Conservation (phyloP, 768 basidiomycete genomes). For the Cubamyces lactineus region DNA sequence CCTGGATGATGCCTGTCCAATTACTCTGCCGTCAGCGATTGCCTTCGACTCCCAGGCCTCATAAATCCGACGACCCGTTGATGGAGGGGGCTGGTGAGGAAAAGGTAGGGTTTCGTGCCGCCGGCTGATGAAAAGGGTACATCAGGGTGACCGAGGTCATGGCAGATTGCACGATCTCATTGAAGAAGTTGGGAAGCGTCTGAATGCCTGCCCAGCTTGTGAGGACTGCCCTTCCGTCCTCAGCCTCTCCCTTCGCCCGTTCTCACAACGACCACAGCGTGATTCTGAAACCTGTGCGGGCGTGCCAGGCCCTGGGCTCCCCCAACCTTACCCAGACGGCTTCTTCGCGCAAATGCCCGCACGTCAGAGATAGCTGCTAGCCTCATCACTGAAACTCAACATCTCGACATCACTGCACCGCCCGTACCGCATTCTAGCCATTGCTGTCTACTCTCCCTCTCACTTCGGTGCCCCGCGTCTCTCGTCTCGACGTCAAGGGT, state of each 20-base stretch:
- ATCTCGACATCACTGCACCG: constrained; percentile 22
- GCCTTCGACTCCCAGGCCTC: constrained; percentile 2
- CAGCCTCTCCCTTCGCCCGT: constrained; percentile 11
- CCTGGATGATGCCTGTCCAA: background rate
- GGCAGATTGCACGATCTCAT: constrained; percentile 12
- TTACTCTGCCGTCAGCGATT: constrained; percentile 8
- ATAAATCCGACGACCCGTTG: background rate
- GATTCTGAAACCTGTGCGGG: constrained; percentile 23
- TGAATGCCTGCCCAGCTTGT: constrained; percentile 1
- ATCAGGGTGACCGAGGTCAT: constrained; percentile 24
- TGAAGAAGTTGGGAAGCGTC: constrained; percentile 17
- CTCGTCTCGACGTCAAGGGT: constrained; percentile 17
- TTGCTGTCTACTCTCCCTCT: background rate
- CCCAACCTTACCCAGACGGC: constrained; percentile 9
- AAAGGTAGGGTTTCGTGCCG: constrained; percentile 5
- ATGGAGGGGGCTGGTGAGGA: background rate
- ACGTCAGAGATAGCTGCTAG: constrained; percentile 10
- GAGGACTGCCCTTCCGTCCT: constrained; percentile 6
- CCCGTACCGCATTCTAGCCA: constrained; percentile 11
- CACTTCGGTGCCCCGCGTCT: background rate
- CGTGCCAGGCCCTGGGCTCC: constrained; percentile 6
- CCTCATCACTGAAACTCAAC: constrained; percentile 23
- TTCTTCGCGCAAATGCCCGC: constrained; percentile 16
- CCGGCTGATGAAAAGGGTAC: constrained; percentile 8
- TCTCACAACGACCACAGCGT: constrained; percentile 23